These are phyloP conservation scores for Epichloe gansuensis DNA, from an alignment of 2,329 filamentous ascomycete genomes.

Conservation along the genomic window DNA sequence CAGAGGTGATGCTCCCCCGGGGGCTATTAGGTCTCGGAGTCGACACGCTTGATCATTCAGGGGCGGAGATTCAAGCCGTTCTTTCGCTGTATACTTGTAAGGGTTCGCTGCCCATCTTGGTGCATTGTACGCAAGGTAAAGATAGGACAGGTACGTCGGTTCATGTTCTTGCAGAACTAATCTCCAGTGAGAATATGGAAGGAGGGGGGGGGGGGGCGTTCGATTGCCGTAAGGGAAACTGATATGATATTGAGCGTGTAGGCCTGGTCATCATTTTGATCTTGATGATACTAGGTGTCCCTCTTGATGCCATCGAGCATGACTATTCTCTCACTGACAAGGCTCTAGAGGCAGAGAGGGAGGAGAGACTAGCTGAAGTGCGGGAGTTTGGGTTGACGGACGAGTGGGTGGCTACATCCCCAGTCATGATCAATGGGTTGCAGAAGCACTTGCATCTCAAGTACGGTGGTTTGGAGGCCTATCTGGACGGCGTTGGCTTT, in stretches of 20 bases:
- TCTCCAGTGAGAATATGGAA: too few relatives aligned
- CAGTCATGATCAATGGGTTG: slow-evolving; percentile 49
- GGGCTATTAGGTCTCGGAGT: slow-evolving; percentile 59
- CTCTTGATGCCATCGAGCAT: slow-evolving; percentile 45
- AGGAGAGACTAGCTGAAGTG: slow-evolving; percentile 55
- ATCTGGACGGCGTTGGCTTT: slow-evolving; percentile 52
- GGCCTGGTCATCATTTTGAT: slow-evolving; percentile 59
- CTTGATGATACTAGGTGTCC: slow-evolving; percentile 49
- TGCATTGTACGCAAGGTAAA: slow-evolving; percentile 86
- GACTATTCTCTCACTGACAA: slow-evolving; percentile 60
- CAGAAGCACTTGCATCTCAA: slow-evolving; percentile 41
- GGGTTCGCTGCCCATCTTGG: slow-evolving; percentile 47
- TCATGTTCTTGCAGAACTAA: too few relatives aligned
- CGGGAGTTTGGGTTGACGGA: slow-evolving; percentile 55
- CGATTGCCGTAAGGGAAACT: too few relatives aligned
- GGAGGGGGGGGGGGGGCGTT: too few relatives aligned
- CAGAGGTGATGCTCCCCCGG: slow-evolving; percentile 52
- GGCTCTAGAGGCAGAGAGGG: slow-evolving; percentile 45
- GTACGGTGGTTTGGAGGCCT: slow-evolving; percentile 55
- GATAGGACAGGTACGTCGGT: slow-evolving; percentile 41
- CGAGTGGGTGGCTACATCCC: slow-evolving; percentile 57
- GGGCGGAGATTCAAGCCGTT: slow-evolving; percentile 39
- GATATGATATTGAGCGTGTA: slow-evolving; percentile 13
- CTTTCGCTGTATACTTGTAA: slow-evolving; percentile 17
- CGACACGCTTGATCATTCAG: slow-evolving; percentile 57